Base-by-base conservation (phyloP, 1,284 basidiomycete genomes). In the Neotropicomus parvogracilis region DNA sequence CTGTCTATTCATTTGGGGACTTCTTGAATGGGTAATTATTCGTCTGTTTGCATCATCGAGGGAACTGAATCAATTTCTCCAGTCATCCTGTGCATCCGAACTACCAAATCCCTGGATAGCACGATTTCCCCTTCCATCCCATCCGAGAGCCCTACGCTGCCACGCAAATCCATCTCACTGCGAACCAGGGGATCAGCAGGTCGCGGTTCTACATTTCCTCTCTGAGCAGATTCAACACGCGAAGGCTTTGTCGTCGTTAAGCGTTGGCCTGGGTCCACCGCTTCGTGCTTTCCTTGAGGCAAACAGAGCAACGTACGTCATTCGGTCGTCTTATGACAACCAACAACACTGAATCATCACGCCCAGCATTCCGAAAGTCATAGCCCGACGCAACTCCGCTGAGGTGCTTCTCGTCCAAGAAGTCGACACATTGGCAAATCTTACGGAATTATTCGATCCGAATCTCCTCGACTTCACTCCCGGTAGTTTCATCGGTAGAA, bases 401-500 rank as follows among this genome's bases (percentile, higher is more conserved):
- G 40, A 31, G 24, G 33, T 12, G 21, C 43, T 41, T 28, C 31
- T 17, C 28, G 13, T 26, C 13, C 46, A 40, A 14, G 47, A 52
- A 44, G 31, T 38, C 8, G 47, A 54, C 20, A 13, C 14, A 14
- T n/a, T 54, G 16, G 44, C 44, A 33, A 66, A 58, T 49, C 16
- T 61, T 13, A 63, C 57, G 10, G 51, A 55, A 14, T 36, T 37
- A 13, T 38, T 63, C 3, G 50, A 59, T 9, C 19, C 46, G 19
- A 27, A 52, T 40, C 29, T 66, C 13, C 44, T 64, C 12, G 63
- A 64, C 31, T 57, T 65, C 12, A 52, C 54, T 0, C 20, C 55
- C 8, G 36, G 54, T 0, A 50, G 65, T 42, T 65, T 65, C 31
- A 45, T 65, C 24, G 63, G 66, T 10, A 61, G 54, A 62, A 68